Evolutionary conservation across 495 filamentous ascomycete species (phyloP).

Genomic region (Aspergillus homomorphus): DNA sequence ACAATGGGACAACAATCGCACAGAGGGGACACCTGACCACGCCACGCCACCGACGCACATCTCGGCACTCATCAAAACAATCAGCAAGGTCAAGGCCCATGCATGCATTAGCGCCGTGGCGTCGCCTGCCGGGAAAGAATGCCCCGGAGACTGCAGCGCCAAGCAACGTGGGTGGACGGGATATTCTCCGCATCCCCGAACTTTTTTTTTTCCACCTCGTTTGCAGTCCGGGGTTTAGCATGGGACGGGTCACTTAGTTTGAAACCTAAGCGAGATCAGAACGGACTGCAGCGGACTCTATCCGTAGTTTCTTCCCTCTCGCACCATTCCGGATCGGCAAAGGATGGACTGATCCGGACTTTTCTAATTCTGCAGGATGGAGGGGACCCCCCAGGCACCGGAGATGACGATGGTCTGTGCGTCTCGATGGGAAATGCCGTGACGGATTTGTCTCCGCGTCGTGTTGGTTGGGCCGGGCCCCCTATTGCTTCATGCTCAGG

Average conservation of each 20-base stretch:
- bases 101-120: neutral
- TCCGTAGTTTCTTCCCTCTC: neutral
- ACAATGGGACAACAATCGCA: neutral
- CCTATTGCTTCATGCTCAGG: neutral
- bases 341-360: neutral
- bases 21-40: neutral
- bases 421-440: conserved; percentile 6
- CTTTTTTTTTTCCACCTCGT: no score
- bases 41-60: neutral
- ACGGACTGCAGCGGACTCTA: no score
- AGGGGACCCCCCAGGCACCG: neutral
- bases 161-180: conserved; percentile 5
- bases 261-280: neutral
- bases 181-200: conserved; percentile 5
- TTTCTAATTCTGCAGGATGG: neutral
- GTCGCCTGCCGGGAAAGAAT: neutral
- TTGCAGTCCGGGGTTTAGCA: no score
- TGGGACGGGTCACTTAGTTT: no score
- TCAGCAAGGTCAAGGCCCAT: neutral
- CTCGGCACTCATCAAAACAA: neutral
- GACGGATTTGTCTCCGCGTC: conserved; percentile 15
- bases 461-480: neutral
- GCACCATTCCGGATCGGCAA: neutral
- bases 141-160: neutral
- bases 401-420: neutral